Percentiles rank a stretch among this genome's conserved stretches.
Conservation (phyloP, 2,329 filamentous ascomycete species). For the Colletotrichum sp. region DNA sequence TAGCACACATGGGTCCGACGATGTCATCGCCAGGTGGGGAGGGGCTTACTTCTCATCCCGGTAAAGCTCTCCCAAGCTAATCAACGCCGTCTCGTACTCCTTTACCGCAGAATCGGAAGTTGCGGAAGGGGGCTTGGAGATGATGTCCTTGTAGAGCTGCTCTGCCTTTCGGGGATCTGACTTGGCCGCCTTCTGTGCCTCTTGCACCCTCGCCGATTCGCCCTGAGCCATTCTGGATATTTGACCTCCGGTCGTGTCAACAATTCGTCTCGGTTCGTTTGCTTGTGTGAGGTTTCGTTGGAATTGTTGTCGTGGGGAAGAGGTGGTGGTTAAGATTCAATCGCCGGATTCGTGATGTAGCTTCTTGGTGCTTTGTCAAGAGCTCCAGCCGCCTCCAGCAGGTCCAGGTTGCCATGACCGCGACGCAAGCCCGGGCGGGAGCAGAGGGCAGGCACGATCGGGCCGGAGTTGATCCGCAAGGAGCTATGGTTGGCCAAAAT, state of each 20-base stretch:
- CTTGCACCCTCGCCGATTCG: conserved; percentile 74
- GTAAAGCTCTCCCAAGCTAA: conserved; percentile 91
- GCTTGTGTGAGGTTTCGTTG: neutral
- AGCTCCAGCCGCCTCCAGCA: conserved; percentile 21
- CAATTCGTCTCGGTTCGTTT: neutral
- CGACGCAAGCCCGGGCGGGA: conserved; percentile 11
- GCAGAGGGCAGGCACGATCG: conserved; percentile 1
- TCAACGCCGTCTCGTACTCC: conserved; percentile 89
- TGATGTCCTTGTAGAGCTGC: conserved; percentile 85
- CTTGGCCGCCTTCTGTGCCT: conserved; percentile 86
- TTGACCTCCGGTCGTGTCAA: neutral
- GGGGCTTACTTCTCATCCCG: conserved; percentile 77
- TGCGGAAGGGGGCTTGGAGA: conserved; percentile 82
- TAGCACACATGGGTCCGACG: conserved; percentile 1
- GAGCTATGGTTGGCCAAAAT: conserved; percentile 9
- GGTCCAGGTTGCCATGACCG: conserved; percentile 20
- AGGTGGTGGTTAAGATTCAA: neutral
- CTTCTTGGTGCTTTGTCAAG: conserved; percentile 4
- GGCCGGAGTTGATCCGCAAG: conserved; percentile 10
- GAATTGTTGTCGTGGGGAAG: conserved; percentile 4
- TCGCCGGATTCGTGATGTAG: conserved; percentile 22
- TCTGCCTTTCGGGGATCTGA: conserved; percentile 85
- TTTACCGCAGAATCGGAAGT: conserved; percentile 84
- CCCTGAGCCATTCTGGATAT: conserved; percentile 55
- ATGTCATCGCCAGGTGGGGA: conserved; percentile 29